Base-by-base conservation (phyloP, 805 yeast species). In the Jamesozyma gamospora region DNA sequence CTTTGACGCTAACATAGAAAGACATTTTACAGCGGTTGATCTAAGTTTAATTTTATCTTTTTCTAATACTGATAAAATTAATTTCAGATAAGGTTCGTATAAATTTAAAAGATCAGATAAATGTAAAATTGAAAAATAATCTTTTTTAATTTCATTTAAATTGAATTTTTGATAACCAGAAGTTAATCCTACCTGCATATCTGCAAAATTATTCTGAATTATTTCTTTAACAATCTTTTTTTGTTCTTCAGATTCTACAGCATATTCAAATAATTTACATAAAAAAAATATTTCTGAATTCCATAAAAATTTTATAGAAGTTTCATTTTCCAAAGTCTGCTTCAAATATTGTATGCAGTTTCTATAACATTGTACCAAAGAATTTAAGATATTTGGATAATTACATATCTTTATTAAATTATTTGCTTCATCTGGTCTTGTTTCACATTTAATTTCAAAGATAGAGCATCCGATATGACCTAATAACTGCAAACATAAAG, bases 1-100 rank as follows among this genome's bases (percentile, higher is more conserved):
- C 24, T 66, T 66, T 7, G 67, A 66, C 3, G 81, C 67, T 14
- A 86, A 51, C 11, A 65, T 52, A 0, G 87, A 68, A 14, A 86
- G 59, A 32, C 77, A 71, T 43, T 76, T 79, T 13, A 86, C 67
- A 0, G 92, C 86, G 36, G 77, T 73, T 0, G 82, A 67, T 50
- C 79, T 67, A 1, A 78, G 57, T 42, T 71, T 75, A 28, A 71
- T 66, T 42, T 72, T 73, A 1, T 70, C 60, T 45, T 72, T 70
- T 24, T 66, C 71, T 21, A 79, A 53, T 1, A 74, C 60, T 3
- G 64, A 59, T 19, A 80, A 48, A 3, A 82, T 56, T 13, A 77
- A 58, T 18, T 59, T 60, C 37, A 82, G 46, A 39, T 79, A 75
- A 2, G 63, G 65, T 16, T 78, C 80, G 49, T 79, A 78, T 3